Conservation (phyloP, 192 early-diverging fungal genomes). For the Rhizophagus prolifer region DNA sequence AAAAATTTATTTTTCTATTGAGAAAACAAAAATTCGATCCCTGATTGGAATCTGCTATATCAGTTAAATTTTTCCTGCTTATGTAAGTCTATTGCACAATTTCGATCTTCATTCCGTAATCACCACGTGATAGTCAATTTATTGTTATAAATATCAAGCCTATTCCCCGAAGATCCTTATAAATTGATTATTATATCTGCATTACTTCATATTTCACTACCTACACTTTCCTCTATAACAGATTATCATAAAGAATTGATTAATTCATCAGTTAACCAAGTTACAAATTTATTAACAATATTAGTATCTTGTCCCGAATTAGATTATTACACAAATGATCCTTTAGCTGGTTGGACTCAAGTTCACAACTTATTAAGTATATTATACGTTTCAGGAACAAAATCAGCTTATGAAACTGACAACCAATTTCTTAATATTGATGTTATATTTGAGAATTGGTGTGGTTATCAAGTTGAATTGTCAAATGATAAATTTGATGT, state of each 20-base stretch:
- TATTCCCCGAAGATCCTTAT: too few species aligned
- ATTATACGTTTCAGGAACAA: constrained; percentile 54
- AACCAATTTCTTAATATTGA: constrained; percentile 52
- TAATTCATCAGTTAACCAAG: not conserved
- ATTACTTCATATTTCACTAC: constrained; percentile 17
- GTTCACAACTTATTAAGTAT: constrained; percentile 18
- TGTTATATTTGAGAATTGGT: constrained; percentile 58
- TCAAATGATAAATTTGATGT: constrained; percentile 36
- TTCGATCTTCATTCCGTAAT: too few species aligned
- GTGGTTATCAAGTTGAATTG: constrained; percentile 58
- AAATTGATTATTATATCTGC: too few species aligned
- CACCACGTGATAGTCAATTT: too few species aligned
- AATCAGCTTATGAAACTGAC: constrained; percentile 39
- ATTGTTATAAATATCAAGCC: too few species aligned
- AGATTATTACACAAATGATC: not conserved
- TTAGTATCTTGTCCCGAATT: constrained; percentile 6
- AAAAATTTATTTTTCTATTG: too few species aligned
- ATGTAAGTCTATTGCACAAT: too few species aligned
- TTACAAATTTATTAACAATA: not conserved
- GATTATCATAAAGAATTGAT: constrained; percentile 18
- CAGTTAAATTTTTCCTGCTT: too few species aligned
- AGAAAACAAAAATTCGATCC: too few species aligned
- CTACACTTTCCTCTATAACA: not conserved
- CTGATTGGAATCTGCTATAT: too few species aligned
- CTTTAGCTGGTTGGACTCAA: not conserved